A percentile compares a stretch with the other conserved stretches of the same genome.
These are phyloP conservation scores for Noccaea bulbosa DNA, from an alignment of 345 rosid species.

Conservation along the genomic window DNA sequence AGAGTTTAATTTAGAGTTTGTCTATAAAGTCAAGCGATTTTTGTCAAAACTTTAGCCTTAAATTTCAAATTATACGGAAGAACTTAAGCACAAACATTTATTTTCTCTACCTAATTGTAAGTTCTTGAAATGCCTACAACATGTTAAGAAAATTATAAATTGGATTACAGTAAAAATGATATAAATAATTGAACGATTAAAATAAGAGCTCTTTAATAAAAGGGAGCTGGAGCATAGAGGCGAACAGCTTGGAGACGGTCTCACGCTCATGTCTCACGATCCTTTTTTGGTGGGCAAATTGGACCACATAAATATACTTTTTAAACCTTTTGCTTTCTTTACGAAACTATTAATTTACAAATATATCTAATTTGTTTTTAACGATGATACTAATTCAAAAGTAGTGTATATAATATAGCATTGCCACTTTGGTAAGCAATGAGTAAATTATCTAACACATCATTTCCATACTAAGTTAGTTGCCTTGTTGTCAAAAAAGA, in stretches of 20 bases:
- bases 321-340: background rate
- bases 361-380: background rate
- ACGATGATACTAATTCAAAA: background rate
- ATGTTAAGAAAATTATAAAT: background rate
- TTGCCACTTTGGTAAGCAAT: too few species aligned
- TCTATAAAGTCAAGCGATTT: background rate
- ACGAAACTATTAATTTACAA: background rate
- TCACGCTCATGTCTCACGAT: conserved; percentile 33
- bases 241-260: conserved; percentile 41
- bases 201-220: background rate
- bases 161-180: background rate
- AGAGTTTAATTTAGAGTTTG: background rate
- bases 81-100: background rate
- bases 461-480: too few species aligned
- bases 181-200: background rate
- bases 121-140: background rate
- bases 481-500: too few species aligned
- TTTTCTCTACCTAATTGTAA: background rate
- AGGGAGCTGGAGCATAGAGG: conserved; percentile 25
- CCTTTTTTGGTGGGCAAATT: conserved; percentile 29
- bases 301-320: conserved; percentile 21
- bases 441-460: too few species aligned
- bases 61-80: background rate
- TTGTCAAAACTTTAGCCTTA: too few species aligned
- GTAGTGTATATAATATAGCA: too few species aligned